phyloP scores from a whole-genome alignment of 192 early-diverging fungal species.

The Chytriomyces confervae region DNA sequence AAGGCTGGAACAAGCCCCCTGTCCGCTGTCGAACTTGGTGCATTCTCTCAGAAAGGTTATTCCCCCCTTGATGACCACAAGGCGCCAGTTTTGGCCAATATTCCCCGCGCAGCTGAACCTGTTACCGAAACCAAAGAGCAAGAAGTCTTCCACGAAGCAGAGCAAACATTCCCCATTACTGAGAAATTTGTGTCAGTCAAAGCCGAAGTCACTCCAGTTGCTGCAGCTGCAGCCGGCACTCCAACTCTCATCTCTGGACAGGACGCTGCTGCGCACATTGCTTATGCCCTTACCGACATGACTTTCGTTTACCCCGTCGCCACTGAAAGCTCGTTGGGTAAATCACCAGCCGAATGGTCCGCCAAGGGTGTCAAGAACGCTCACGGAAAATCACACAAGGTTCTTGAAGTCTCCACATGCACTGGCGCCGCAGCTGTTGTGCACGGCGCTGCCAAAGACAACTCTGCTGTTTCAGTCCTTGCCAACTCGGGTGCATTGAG shows the following conservation, averaged over 20 bases:
- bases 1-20: not conserved
- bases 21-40: constrained; percentile 2
- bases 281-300: constrained; percentile 79
- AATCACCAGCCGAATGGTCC: constrained; percentile 70
- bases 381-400: constrained; percentile 68
- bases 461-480: constrained; percentile 60
- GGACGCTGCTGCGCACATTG: constrained; percentile 73
- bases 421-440: constrained; percentile 78
- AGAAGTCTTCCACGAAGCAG: not conserved
- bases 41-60: constrained; percentile 71
- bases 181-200: not conserved
- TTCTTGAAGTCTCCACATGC: constrained; percentile 79
- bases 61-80: constrained; percentile 75
- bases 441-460: constrained; percentile 71
- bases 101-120: not conserved
- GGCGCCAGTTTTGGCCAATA: constrained; percentile 48
- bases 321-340: constrained; percentile 66
- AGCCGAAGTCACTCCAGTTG: not conserved
- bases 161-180: not conserved
- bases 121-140: not conserved
- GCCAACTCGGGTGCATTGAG: constrained; percentile 77
- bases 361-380: constrained; percentile 69
- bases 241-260: constrained; percentile 57
- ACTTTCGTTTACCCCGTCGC: constrained; percentile 83
- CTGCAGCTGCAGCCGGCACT: constrained; percentile 8